Evolutionary conservation across 2,329 filamentous ascomycete genomes (phyloP), one percentile per base, ranked within the genome.

Genomic region (Curvularia sp.): DNA sequence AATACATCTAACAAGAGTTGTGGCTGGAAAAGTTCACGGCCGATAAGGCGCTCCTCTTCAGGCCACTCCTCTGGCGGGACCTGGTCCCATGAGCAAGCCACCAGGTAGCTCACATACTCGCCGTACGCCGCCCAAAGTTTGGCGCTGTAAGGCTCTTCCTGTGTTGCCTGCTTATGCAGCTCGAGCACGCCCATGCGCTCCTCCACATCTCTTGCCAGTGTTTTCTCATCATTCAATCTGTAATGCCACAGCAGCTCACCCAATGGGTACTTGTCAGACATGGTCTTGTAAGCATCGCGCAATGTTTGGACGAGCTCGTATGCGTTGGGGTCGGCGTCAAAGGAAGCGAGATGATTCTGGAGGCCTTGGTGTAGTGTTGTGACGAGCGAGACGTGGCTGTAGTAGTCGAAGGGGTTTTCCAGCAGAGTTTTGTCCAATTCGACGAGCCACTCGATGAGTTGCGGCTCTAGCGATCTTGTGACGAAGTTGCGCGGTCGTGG

Each of bases 201-300:
- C 61, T 92, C 89, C 54, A 90, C 73, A 77, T 72, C 88, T 79
- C 71, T 80, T 73, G 72, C 89, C 81, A 78, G 82, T 79, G 77
- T 84, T 81, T 84, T 85, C 66, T 90, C 86, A 75, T 93, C 91
- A 61, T 91, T 86, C 64, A 94, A 84, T 77, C 90, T 91, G 67
- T 90, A 89, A 66, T 90, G 78, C 91, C 91, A 95, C 74, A 85
- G 85, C 58, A 90, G 87, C 80, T 95, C 91, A 69, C 90, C 90
- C 65, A 92, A 83, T 46, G 89, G 88, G 66, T 88, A 89, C 20
- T 86, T 82, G 52, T 83, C 82, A 64, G 86, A 83, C 83, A 89
- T 86, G 53, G 83, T 81, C 65, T 85, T 82, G 57, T 86, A 82
- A 4, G 81, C 81, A 63, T 82, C 78, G 33, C 79, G 80, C 30